Evolutionary conservation across 805 yeast genomes (phyloP), one percentile per base, ranked within the genome.

Genomic region (Barnettozyma sucrosica): DNA sequence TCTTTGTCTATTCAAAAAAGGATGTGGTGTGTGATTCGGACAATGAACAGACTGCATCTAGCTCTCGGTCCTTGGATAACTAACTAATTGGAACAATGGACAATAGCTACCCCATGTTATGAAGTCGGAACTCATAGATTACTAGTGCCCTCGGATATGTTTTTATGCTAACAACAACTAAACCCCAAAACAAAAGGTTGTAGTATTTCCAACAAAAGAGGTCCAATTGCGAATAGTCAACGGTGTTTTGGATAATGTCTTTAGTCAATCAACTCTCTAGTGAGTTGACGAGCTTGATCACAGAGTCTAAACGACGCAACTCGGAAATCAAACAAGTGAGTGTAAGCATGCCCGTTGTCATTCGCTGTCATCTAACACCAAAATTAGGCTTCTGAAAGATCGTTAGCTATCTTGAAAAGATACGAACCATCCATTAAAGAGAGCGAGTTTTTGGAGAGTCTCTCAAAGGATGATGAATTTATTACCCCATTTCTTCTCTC

Each of bases 251-350:
- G 24, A 43, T 42, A 21, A 76, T 76, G 80, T 60, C 75, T n/a
- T 54, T 73, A 2, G 63, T 77, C 9, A 69, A 70, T 23, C 79
- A 70, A 55, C 66, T 88, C 45, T 63, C 68, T 10, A 53, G 75
- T 0, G 97, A 89, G 58, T 68, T 89, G 52, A 66, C 74, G 10
- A 70, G 68, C 25, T 68, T 92, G 46, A 69, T 81, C 4, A 66
- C 83, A 1, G 96, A 89, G 55, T 73, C 93, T 9, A 83, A 80
- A 62, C 71, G 96, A 45, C 73, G 87, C 53, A 80, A 80, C 57
- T 58, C 79, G 0, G 92, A 84, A n/a, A 76, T 90, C 28, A 77
- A 78, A 46, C 79, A 70, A 54, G 81, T 77, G 39, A 50, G 79
- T 51, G 11, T 2, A 11, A 14, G 8, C 21, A 8, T 5, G 18